A percentile compares a stretch with the other conserved stretches of the same genome.
These are phyloP conservation scores for Urochloa ruziziensis DNA, from an alignment of 176 grass and related monocot species.

Conservation along the genomic window DNA sequence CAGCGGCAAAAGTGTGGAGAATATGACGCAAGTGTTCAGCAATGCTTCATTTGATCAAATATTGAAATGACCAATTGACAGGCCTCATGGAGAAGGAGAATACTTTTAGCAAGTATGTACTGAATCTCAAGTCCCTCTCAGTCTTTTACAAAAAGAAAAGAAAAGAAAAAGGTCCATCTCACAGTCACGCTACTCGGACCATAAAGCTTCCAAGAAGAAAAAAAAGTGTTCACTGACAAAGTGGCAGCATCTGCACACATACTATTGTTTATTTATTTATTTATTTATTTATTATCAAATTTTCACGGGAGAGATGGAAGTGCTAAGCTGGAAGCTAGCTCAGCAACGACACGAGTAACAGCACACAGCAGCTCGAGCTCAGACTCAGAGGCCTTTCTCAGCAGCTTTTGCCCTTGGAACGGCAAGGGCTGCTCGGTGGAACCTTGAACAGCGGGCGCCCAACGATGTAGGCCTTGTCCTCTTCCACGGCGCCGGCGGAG, in stretches of 20 bases:
- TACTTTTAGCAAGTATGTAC: no score
- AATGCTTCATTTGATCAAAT: background rate
- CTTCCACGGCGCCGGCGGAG: background rate
- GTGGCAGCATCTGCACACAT: no score
- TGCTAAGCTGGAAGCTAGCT: background rate
- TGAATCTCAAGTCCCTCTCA: no score
- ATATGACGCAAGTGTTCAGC: background rate
- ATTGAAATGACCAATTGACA: background rate
- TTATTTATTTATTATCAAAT: background rate
- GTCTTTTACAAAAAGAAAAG: no score
- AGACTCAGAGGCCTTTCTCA: background rate
- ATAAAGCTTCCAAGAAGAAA: no score
- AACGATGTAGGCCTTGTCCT: slow-evolving; percentile 18
- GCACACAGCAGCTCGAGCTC: no score
- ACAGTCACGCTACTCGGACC: no score
- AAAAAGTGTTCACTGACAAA: no score
- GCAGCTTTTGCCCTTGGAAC: background rate
- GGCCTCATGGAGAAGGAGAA: background rate
- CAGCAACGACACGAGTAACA: no score
- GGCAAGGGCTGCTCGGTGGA: background rate
- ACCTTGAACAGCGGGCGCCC: slow-evolving; percentile 23
- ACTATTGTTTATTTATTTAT: no score
- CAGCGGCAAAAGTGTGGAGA: background rate
- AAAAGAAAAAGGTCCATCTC: no score
- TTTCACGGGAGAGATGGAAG: background rate